Base-by-base conservation (phyloP, 2,329 filamentous ascomycete species). In the Chaetomium strumarium region DNA sequence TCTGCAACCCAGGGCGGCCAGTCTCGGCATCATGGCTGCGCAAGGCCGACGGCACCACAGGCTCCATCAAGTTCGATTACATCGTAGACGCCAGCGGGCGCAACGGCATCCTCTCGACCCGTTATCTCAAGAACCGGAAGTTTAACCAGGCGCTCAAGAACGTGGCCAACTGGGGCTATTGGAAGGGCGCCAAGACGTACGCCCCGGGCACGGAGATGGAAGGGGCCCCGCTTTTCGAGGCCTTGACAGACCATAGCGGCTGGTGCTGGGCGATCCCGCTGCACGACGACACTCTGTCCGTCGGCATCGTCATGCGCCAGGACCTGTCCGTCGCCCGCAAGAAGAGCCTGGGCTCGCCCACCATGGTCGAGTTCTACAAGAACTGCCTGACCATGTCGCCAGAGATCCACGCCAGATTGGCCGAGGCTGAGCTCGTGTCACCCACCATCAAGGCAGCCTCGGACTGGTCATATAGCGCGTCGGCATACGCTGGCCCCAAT, bases 241-340 rank as follows among this genome's bases (percentile, higher is more conserved):
- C 71, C 1, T 56, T 76, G 10, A 42, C 60, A 48, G 75, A 78
- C 60, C 68, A 50, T 1, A 77, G 72, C 52, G 76, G 76, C 12
- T 79, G 75, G 76, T 62, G 54, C 13, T 79, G 75, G 75, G 64
- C 65, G 44, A 78, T 79, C 49, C 76, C 76, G 0, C 62, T 79
- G 1, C 75, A 78, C 59, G 64, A 77, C 55, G 72, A 68, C 12
- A 75, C 67, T 2, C 48, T 55, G 2, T 76, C 73, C 0, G 67
- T 76, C 1, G 73, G 74, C 12, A 60, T 75, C 7, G 72, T 75
- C 5, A 63, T 64, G 56, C 67, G 68, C 51, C 72, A 76, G 52
- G 29, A 40, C 36, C 1, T 31, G 10, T 24, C 47, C 34, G 33
- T 41, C 13, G 42, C 45, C 9, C 34, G 14, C 14, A 33, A 33